Conservation (phyloP, 768 basidiomycete species). For the Hemileccinum rubropunctum region DNA sequence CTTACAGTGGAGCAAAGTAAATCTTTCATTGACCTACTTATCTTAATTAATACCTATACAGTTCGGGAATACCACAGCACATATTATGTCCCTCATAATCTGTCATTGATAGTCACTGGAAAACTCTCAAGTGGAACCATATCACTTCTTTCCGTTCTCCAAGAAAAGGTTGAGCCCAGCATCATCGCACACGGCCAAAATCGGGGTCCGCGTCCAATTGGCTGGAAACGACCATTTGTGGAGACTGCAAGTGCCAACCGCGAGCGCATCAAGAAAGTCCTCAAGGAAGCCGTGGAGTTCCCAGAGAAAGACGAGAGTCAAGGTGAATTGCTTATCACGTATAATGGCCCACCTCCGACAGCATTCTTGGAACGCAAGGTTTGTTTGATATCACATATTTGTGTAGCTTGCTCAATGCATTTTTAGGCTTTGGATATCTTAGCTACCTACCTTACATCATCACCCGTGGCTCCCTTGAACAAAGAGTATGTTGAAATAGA, state of each 20-base stretch:
- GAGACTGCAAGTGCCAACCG: slow-evolving; percentile 78
- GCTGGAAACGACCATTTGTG: slow-evolving; percentile 93
- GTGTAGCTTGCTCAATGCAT: slow-evolving; percentile 1
- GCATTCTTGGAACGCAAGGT: slow-evolving; percentile 74
- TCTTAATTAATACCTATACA: slow-evolving; percentile 34
- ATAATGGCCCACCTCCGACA: slow-evolving; percentile 72
- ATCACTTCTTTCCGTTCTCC: slow-evolving; percentile 78
- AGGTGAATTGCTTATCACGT: slow-evolving; percentile 79
- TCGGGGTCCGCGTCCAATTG: slow-evolving; percentile 63
- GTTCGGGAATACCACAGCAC: slow-evolving; percentile 86
- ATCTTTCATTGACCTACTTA: slow-evolving; percentile 10
- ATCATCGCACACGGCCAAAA: slow-evolving; percentile 75
- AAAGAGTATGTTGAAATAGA: slow-evolving; percentile 93
- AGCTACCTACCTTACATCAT: slow-evolving; percentile 85
- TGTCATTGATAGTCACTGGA: slow-evolving; percentile 85
- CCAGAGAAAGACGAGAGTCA: slow-evolving; percentile 96
- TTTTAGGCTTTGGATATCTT: slow-evolving; percentile 79
- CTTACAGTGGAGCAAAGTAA: slow-evolving; percentile 88
- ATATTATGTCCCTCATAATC: slow-evolving; percentile 93
- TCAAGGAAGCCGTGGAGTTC: slow-evolving; percentile 77
- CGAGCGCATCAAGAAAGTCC: slow-evolving; percentile 48
- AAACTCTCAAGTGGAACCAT: slow-evolving; percentile 74
- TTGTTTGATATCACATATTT: slow-evolving; percentile 2
- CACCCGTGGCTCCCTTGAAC: slow-evolving; percentile 74
- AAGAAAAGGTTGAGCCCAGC: slow-evolving; percentile 78